Percentiles rank a stretch among this genome's conserved stretches.
Evolutionary conservation across 2,329 filamentous ascomycete genomes (phyloP).

Genomic region (Fusarium sp.): DNA sequence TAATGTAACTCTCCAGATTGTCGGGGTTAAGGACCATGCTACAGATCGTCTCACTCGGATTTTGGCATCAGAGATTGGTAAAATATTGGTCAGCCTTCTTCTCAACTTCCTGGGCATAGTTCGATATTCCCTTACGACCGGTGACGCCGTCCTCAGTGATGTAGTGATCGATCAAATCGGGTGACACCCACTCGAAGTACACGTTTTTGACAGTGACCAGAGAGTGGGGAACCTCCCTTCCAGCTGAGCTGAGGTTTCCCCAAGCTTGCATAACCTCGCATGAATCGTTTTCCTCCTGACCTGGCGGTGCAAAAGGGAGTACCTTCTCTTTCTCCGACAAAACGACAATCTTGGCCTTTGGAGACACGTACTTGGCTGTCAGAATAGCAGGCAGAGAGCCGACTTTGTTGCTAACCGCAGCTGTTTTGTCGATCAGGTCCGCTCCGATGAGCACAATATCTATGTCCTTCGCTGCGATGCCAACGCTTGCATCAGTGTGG

Average conservation of each 20-base stretch:
- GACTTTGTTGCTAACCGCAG: conserved; percentile 73
- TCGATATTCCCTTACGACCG: conserved; percentile 50
- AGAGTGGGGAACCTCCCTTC: not conserved
- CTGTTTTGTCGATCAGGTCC: conserved; percentile 66
- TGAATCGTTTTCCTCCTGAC: conserved; percentile 59
- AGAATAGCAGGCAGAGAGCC: conserved; percentile 69
- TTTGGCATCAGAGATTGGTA: conserved; percentile 43
- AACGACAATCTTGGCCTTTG: conserved; percentile 59
- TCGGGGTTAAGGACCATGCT: conserved; percentile 11
- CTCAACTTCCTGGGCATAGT: conserved; percentile 50
- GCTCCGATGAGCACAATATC: conserved; percentile 71
- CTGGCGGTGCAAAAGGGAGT: conserved; percentile 53
- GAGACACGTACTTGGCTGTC: conserved; percentile 59
- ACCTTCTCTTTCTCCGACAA: conserved; percentile 71
- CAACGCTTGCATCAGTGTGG: conserved; percentile 68
- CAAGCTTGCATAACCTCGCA: conserved; percentile 61
- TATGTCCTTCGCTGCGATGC: conserved; percentile 59
- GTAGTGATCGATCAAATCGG: conserved; percentile 61
- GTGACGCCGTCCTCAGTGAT: conserved; percentile 63
- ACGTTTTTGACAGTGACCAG: conserved; percentile 55
- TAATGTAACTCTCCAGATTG: conserved; percentile 13
- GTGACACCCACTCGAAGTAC: conserved; percentile 70
- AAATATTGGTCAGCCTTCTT: conserved; percentile 55
- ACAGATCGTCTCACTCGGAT: conserved; percentile 4
- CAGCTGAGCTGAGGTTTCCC: conserved; percentile 41